Base-by-base conservation (phyloP, 2,329 filamentous ascomycete species). In the Fusarium longipes region DNA sequence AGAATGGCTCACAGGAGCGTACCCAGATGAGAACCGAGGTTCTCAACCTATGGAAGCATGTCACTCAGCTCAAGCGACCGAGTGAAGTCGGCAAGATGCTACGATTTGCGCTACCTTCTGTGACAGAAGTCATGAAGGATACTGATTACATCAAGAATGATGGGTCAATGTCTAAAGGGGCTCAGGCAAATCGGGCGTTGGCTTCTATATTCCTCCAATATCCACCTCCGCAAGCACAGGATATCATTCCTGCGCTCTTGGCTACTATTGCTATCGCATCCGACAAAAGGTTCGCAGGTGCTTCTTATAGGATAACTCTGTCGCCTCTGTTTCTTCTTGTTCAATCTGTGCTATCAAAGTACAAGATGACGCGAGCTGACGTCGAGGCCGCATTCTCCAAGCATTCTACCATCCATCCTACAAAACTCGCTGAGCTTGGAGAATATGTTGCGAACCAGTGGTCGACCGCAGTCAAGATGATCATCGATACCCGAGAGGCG, bases 21-120 rank as follows among this genome's bases (percentile, higher is more conserved):
- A 57, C 47, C 2, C 48, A 30, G 40, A 22, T 77, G 18, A 45
- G 75, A 38, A 52, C 70, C 1, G 77, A 80, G 60, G 68, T 80
- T 6, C 36, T 79, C 29, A 70, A 71, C 14, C 57, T 80, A 51
- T 81, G 79, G 79, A 75, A 76, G 66, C 76, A 79, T 55, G 58
- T 80, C 15, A 78, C 79, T 2, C 75, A 77, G 49, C 64, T 80
- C 36, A 74, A 68, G 39, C 73, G 78, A 12, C 59, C 49, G 7
- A 72, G 73, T n/a, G 74, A 77, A 39, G 30, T 55, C 8, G 51
- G 51, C 12, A 40, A 67, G 15, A 45, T 52, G 2, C 53, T 71
- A 5, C 66, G 60, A 7, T 79, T 79, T 43, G 73, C 74, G 47
- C 56, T 80, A 32, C 77, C 78, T 10, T 69, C 69, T 8, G 38